Conservation (phyloP, 2,329 filamentous ascomycete genomes). For the Zymoseptoria crescenta region DNA sequence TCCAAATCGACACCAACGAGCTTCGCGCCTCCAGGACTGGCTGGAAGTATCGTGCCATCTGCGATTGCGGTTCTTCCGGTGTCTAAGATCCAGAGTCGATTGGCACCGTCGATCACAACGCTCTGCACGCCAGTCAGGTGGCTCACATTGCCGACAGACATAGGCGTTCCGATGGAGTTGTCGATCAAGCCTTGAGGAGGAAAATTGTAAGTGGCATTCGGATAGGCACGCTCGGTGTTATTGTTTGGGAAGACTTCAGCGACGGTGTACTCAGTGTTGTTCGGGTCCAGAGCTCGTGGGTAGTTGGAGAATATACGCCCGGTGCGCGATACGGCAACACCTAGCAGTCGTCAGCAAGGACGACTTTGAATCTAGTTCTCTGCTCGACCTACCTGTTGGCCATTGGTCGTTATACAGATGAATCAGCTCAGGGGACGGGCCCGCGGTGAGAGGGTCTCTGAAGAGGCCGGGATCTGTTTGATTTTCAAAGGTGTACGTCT, state of each 20-base stretch:
- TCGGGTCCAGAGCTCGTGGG: conserved; percentile 41
- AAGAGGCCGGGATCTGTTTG: neutral
- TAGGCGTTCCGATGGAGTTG: neutral
- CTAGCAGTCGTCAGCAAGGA: conserved; percentile 17
- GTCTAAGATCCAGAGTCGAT: conserved; percentile 48
- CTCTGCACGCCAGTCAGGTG: conserved; percentile 47
- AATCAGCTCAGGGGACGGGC: conserved; percentile 40
- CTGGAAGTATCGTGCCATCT: conserved; percentile 38
- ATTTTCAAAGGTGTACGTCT: neutral
- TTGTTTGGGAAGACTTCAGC: conserved; percentile 38
- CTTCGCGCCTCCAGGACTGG: conserved; percentile 44
- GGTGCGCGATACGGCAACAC: conserved; percentile 44
- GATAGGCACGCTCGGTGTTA: conserved; percentile 39
- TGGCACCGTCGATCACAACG: conserved; percentile 44
- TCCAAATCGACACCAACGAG: conserved; percentile 42
- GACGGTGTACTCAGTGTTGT: conserved; percentile 45
- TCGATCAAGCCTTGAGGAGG: neutral
- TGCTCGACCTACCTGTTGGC: conserved; percentile 32
- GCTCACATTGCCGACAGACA: conserved; percentile 15
- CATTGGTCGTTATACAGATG: conserved; percentile 47
- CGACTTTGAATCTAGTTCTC: neutral
- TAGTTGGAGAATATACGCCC: conserved; percentile 49
- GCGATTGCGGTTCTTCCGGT: conserved; percentile 40
- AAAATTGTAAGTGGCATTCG: conserved; percentile 20
- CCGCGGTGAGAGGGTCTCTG: conserved; percentile 13